phyloP scores from a whole-genome alignment of 1,284 basidiomycete species.

The Cutaneotrichosporon arboriforme region DNA sequence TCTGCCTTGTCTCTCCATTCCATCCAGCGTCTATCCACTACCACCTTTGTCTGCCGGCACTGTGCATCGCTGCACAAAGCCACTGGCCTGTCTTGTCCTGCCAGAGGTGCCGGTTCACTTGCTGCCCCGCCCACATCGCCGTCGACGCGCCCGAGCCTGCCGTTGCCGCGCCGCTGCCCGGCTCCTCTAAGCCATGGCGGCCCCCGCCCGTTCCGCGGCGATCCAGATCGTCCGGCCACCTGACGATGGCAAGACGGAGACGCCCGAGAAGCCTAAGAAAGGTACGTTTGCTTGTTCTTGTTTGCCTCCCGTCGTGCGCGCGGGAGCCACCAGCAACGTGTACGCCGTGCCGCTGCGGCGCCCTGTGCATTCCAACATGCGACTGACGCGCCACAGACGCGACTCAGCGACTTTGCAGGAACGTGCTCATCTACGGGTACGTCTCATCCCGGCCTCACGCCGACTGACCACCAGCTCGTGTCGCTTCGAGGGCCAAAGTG shows the following conservation, averaged over 20 bases:
- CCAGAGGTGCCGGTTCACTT: no score
- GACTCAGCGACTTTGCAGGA: slow-evolving; percentile 70
- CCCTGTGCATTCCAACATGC: slow-evolving; percentile 25
- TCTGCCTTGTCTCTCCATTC: no score
- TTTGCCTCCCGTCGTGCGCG: background rate
- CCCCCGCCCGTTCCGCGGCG: slow-evolving; percentile 50
- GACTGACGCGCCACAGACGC: slow-evolving; percentile 49
- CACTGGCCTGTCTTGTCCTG: no score
- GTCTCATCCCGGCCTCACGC: slow-evolving; percentile 20
- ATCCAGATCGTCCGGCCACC: slow-evolving; percentile 57
- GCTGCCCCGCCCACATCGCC: no score
- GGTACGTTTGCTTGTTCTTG: slow-evolving; percentile 3
- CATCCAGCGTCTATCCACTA: no score
- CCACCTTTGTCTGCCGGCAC: no score
- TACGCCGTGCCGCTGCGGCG: no score
- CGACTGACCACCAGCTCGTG: slow-evolving; percentile 57
- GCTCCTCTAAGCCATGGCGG: slow-evolving; percentile 14
- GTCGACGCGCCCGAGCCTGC: no score
- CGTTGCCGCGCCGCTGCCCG: background rate
- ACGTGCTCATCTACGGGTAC: slow-evolving; percentile 81
- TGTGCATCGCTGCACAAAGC: no score
- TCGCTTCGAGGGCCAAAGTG: slow-evolving; percentile 75
- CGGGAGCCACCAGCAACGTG: background rate
- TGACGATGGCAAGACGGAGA: slow-evolving; percentile 14
- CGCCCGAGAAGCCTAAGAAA: slow-evolving; percentile 19